Percentiles rank a stretch among this genome's conserved stretches.
phyloP scores from a whole-genome alignment of 257 asterid species.

The Jaltomata sinuosa region DNA sequence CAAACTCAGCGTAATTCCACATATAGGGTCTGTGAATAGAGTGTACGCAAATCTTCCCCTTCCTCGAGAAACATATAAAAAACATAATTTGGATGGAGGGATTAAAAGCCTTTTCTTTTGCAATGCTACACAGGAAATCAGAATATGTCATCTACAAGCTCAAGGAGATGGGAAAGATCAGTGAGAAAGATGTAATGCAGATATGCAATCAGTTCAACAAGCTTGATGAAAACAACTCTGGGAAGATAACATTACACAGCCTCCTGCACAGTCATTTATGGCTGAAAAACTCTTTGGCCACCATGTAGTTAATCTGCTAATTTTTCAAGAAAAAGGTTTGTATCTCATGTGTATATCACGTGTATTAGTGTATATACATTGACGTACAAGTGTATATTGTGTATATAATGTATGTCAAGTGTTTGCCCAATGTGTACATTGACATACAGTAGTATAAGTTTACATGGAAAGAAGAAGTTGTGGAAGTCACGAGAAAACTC shows the following conservation, averaged over 20 bases:
- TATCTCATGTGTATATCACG: not conserved
- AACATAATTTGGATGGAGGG: not conserved
- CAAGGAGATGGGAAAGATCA: conserved; percentile 73
- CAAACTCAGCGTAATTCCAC: no score
- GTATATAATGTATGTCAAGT: not conserved
- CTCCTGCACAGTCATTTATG: conserved; percentile 36
- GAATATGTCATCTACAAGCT: conserved; percentile 79
- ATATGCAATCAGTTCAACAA: conserved; percentile 61
- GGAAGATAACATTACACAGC: conserved; percentile 70
- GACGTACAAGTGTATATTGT: not conserved
- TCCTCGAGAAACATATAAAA: not conserved
- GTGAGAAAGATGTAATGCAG: conserved; percentile 54
- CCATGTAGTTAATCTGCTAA: not conserved
- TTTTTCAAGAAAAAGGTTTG: not conserved
- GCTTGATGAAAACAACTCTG: conserved; percentile 58
- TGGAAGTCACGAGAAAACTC: not conserved
- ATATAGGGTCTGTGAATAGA: no score
- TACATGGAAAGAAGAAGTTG: not conserved
- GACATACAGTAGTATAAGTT: not conserved
- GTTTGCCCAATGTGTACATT: not conserved
- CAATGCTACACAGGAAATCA: conserved; percentile 45
- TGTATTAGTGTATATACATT: not conserved
- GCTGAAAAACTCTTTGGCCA: not conserved
- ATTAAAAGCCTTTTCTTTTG: not conserved
- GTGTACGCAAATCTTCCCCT: no score